Evolutionary conservation across 2,329 filamentous ascomycete genomes (phyloP).

Genomic region (Penicillium sp.): DNA sequence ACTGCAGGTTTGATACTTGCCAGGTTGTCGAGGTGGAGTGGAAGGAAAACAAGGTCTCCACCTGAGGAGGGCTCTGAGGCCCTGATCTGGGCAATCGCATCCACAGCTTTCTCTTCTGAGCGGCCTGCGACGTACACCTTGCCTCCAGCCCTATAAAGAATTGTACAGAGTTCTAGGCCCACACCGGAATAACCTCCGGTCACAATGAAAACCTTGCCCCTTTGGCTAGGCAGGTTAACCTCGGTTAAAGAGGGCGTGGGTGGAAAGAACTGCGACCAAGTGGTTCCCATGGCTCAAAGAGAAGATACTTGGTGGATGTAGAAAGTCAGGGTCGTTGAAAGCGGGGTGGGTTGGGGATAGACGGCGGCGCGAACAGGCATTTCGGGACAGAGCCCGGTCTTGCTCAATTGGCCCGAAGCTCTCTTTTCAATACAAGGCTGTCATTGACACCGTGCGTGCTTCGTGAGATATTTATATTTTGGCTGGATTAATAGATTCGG

Average conservation of each 20-base stretch:
- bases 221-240: slow-evolving; percentile 18
- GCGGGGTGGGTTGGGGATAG: neutral
- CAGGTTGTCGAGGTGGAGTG: slow-evolving; percentile 46
- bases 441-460: too few relatives aligned
- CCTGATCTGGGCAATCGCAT: slow-evolving; percentile 35
- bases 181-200: slow-evolving; percentile 27
- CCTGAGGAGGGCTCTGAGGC: neutral
- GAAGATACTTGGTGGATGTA: neutral
- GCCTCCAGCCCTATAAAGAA: slow-evolving; percentile 23
- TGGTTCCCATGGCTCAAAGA: slow-evolving; percentile 8
- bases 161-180: slow-evolving; percentile 23
- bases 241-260: slow-evolving; percentile 21
- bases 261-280: slow-evolving; percentile 22
- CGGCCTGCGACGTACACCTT: slow-evolving; percentile 28
- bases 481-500: too few relatives aligned
- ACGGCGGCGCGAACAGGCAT: too few relatives aligned
- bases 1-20: slow-evolving; percentile 41
- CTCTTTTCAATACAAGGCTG: too few relatives aligned
- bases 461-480: too few relatives aligned
- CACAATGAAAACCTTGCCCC: slow-evolving; percentile 28
- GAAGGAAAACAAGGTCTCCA: slow-evolving; percentile 27
- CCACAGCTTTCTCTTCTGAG: slow-evolving; percentile 28
- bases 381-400: too few relatives aligned
- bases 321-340: neutral
- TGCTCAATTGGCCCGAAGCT: too few relatives aligned